Percentiles rank a stretch among this genome's conserved stretches.
These are phyloP conservation scores for Fonsecaea multimorphosa DNA, from an alignment of 2,329 filamentous ascomycete species.

Conservation along the genomic window DNA sequence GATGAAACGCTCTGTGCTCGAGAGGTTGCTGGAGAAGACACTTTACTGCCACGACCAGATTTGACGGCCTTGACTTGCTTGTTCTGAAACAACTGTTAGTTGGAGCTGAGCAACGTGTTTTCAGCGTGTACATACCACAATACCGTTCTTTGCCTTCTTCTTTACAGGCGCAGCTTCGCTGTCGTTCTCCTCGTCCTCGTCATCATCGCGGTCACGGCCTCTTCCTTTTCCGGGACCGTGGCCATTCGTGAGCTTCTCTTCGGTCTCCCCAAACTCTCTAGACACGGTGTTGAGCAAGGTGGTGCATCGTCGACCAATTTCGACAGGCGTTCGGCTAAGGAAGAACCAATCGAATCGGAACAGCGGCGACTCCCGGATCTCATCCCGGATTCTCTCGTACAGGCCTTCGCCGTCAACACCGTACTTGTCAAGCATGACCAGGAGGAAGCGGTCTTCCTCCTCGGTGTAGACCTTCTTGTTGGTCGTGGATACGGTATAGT, in stretches of 20 bases:
- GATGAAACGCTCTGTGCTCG: constrained; percentile 88
- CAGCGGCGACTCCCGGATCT: constrained; percentile 90
- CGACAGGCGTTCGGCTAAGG: constrained; percentile 87
- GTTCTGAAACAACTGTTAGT: constrained; percentile 66
- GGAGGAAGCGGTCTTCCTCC: constrained; percentile 92
- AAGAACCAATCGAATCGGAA: constrained; percentile 99
- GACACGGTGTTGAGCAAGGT: constrained; percentile 93
- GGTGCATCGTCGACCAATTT: constrained; percentile 89
- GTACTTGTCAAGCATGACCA: constrained; percentile 90
- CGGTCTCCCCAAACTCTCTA: constrained; percentile 82
- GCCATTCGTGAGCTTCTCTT: constrained; percentile 60
- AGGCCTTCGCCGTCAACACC: constrained; percentile 90
- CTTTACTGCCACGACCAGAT: constrained; percentile 53
- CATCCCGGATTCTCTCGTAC: constrained; percentile 94
- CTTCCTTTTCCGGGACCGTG: constrained; percentile 72
- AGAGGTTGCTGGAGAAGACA: constrained; percentile 76
- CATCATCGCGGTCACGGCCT: constrained; percentile 65
- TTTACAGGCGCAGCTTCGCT: constrained; percentile 83
- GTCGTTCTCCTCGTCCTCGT: constrained; percentile 84
- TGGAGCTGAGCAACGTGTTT: background rate
- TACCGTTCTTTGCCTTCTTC: constrained; percentile 83
- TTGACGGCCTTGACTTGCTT: constrained; percentile 92
- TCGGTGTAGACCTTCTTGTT: constrained; percentile 99
- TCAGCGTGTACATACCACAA: constrained; percentile 67
- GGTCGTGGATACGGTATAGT: constrained; percentile 97